A percentile compares a stretch with the other conserved stretches of the same genome.
Evolutionary conservation across 148 eudicot species (phyloP).

Genomic region (Rhododendron vialii): DNA sequence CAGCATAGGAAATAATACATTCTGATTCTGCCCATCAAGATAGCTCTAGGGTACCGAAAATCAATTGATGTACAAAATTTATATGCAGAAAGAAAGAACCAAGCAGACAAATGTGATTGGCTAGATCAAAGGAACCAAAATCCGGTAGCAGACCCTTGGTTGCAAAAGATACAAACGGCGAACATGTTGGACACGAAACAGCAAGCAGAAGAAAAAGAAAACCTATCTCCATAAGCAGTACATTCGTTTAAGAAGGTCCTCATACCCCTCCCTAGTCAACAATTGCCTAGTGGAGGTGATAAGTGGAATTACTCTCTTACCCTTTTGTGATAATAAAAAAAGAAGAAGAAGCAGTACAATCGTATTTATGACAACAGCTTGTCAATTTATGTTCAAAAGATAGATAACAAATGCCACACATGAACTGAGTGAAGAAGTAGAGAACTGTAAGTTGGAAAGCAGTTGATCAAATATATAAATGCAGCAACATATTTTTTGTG

Average conservation of each 20-base stretch:
- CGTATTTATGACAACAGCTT: background rate
- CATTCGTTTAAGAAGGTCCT: background rate
- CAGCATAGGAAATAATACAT: background rate
- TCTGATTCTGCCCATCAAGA: background rate
- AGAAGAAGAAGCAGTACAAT: background rate
- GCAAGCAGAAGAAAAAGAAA: background rate
- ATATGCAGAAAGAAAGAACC: too few species aligned
- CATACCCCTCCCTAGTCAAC: too few species aligned
- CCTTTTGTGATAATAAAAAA: too few species aligned
- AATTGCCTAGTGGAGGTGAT: too few species aligned
- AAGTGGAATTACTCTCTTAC: too few species aligned
- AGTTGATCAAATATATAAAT: background rate
- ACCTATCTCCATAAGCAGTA: background rate
- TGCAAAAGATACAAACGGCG: background rate
- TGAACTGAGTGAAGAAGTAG: background rate
- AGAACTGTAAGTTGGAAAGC: background rate
- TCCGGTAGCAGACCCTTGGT: too few species aligned
- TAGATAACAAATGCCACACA: background rate
- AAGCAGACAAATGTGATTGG: too few species aligned
- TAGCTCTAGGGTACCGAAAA: background rate
- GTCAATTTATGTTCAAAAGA: background rate
- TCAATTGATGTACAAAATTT: too few species aligned
- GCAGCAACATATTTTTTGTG: background rate
- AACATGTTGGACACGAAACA: background rate
- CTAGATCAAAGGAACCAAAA: too few species aligned